phyloP scores from a whole-genome alignment of 768 basidiomycete species.

The Mycena venus region DNA sequence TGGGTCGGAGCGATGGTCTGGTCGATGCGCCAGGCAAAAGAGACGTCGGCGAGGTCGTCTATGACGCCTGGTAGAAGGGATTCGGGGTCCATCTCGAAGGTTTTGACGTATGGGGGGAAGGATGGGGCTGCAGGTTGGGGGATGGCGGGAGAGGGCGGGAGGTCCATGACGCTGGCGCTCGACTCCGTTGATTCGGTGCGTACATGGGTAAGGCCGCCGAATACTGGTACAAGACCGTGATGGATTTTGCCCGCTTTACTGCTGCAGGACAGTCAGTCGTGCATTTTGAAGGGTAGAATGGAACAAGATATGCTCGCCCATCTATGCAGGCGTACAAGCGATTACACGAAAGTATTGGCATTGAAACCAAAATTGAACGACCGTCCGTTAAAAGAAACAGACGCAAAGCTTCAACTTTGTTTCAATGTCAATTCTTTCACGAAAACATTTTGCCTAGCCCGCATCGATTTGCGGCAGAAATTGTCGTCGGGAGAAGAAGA shows the following conservation, averaged over 20 bases:
- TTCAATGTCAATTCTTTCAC: constrained; percentile 36
- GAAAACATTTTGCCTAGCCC: constrained; percentile 19
- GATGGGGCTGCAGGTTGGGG: constrained; percentile 60
- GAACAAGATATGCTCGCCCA: constrained; percentile 30
- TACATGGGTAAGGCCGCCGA: constrained; percentile 70
- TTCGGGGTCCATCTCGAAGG: constrained; percentile 82
- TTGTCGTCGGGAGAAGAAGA: neutral
- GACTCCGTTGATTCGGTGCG: constrained; percentile 57
- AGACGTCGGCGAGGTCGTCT: constrained; percentile 76
- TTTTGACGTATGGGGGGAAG: constrained; percentile 70
- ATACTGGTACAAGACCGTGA: constrained; percentile 80
- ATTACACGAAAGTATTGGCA: constrained; percentile 32
- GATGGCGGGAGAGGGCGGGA: constrained; percentile 78
- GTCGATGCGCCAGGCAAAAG: constrained; percentile 73
- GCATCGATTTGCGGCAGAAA: constrained; percentile 21
- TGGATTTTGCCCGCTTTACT: constrained; percentile 61
- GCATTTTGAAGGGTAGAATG: constrained; percentile 12
- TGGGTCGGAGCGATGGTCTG: constrained; percentile 11
- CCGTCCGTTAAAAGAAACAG: constrained; percentile 4
- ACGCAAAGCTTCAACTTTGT: constrained; percentile 20
- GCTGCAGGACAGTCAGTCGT: constrained; percentile 31
- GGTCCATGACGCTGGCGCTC: constrained; percentile 51
- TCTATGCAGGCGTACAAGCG: constrained; percentile 8
- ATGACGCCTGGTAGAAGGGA: constrained; percentile 82
- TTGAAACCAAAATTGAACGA: constrained; percentile 28